Percentiles rank a stretch among this genome's conserved stretches.
phyloP scores from a whole-genome alignment of 495 filamentous ascomycete species.

The Choiromyces venosus region DNA sequence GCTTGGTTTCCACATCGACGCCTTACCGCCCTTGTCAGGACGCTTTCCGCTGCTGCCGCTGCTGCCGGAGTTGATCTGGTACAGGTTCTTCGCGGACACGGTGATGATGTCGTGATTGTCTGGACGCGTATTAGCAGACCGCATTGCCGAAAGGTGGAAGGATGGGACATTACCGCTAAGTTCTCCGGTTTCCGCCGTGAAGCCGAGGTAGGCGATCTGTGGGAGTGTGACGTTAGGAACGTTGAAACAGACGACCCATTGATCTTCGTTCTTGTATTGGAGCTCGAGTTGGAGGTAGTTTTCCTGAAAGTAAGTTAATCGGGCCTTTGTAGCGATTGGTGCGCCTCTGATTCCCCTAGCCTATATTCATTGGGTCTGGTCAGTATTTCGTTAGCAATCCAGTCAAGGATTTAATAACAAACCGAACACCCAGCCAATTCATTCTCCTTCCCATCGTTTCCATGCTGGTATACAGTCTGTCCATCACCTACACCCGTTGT shows the following conservation, averaged over 20 bases:
- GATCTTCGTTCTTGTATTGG: constrained; percentile 81
- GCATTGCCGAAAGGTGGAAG: neutral
- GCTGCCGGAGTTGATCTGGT: constrained; percentile 53
- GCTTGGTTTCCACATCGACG: constrained; percentile 16
- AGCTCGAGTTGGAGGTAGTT: constrained; percentile 84
- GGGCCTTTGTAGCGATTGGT: constrained; percentile 72
- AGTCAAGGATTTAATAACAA: constrained; percentile 36
- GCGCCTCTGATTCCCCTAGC: constrained; percentile 81
- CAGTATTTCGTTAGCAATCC: neutral
- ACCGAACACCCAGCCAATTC: constrained; percentile 91
- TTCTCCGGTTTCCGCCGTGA: constrained; percentile 93
- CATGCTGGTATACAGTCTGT: constrained; percentile 81
- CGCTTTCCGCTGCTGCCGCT: constrained; percentile 45
- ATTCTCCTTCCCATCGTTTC: constrained; percentile 87
- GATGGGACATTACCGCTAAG: constrained; percentile 51
- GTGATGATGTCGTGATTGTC: constrained; percentile 98
- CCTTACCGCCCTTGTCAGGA: constrained; percentile 27
- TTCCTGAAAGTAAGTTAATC: constrained; percentile 94
- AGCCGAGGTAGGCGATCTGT: constrained; percentile 86
- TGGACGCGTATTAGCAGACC: constrained; percentile 9
- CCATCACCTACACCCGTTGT: constrained; percentile 56
- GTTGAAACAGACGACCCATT: constrained; percentile 88
- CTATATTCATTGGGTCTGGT: constrained; percentile 41
- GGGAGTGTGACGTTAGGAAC: constrained; percentile 65
- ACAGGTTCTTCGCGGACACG: constrained; percentile 81